These are phyloP conservation scores for Alternaria tenuissima DNA, from an alignment of 2,329 filamentous ascomycete species.

Conservation along the genomic window DNA sequence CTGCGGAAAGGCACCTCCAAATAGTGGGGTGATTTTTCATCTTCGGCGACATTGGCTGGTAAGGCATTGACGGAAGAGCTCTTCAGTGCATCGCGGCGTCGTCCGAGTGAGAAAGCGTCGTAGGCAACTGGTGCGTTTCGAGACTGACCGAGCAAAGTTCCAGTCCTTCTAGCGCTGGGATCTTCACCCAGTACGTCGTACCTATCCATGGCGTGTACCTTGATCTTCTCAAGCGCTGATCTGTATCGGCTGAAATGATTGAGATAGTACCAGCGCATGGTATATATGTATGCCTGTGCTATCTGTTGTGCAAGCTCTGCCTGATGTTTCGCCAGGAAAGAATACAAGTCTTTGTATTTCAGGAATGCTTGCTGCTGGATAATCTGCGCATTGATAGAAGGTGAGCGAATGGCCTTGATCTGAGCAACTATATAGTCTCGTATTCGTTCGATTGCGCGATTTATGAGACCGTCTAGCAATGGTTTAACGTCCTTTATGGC, in stretches of 20 bases:
- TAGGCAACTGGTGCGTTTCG: conserved; percentile 67
- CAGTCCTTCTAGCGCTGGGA: conserved; percentile 69
- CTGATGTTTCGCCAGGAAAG: conserved; percentile 85
- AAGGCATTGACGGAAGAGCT: conserved; percentile 77
- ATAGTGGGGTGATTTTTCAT: conserved; percentile 85
- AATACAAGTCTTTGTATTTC: conserved; percentile 85
- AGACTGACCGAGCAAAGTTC: conserved; percentile 47
- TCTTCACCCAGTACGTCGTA: conserved; percentile 85
- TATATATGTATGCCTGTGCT: conserved; percentile 92
- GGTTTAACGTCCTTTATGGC: conserved; percentile 85
- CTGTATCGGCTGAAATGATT: conserved; percentile 91
- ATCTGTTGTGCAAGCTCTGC: conserved; percentile 87
- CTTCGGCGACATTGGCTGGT: conserved; percentile 88
- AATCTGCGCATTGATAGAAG: conserved; percentile 95
- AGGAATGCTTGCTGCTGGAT: conserved; percentile 94
- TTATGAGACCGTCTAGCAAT: conserved; percentile 81
- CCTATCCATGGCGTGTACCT: conserved; percentile 81
- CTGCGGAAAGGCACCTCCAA: conserved; percentile 91
- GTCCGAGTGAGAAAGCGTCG: conserved; percentile 88
- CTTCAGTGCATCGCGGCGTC: conserved; percentile 82
- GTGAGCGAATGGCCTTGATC: conserved; percentile 91
- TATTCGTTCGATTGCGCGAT: conserved; percentile 92
- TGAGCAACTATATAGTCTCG: conserved; percentile 93
- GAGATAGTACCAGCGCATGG: conserved; percentile 97
- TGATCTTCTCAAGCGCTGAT: conserved; percentile 82